Evolutionary conservation across 2,329 filamentous ascomycete genomes (phyloP).

Genomic region (Xylaria sp.): DNA sequence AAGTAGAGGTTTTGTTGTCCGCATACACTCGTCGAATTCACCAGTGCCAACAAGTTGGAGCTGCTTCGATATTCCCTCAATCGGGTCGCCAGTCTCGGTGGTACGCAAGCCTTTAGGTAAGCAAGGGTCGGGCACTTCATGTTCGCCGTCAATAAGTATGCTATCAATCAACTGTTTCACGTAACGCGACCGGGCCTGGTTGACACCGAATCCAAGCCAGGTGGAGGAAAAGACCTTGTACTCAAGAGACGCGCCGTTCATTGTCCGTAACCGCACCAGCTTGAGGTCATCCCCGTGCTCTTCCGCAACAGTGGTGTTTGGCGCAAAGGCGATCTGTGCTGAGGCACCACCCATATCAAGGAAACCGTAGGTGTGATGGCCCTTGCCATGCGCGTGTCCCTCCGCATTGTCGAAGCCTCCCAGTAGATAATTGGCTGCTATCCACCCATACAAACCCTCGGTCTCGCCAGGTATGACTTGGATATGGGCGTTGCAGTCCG

Average conservation of each 20-base stretch:
- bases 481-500: constrained; percentile 89
- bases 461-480: constrained; percentile 97
- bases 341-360: constrained; percentile 98
- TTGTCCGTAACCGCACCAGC: constrained; percentile 82
- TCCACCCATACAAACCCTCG: constrained; percentile 96
- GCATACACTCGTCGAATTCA: constrained; percentile 85
- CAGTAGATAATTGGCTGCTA: constrained; percentile 94
- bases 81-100: constrained; percentile 73
- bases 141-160: constrained; percentile 65
- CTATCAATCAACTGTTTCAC: constrained; percentile 79
- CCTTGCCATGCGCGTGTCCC: constrained; percentile 82
- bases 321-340: constrained; percentile 97
- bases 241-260: constrained; percentile 81
- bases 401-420: constrained; percentile 86
- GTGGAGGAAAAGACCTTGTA: constrained; percentile 95
- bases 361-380: constrained; percentile 95
- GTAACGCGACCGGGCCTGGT: constrained; percentile 88
- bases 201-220: constrained; percentile 97
- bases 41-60: constrained; percentile 82
- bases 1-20: constrained; percentile 83
- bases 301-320: constrained; percentile 88
- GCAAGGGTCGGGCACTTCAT: constrained; percentile 89
- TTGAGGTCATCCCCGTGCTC: constrained; percentile 93
- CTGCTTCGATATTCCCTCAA: constrained; percentile 56
- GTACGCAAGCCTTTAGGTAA: constrained; percentile 81